Evolutionary conservation across 495 filamentous ascomycete genomes (phyloP), one percentile per base, ranked within the genome.

Genomic region (Tuber melanosporum): DNA sequence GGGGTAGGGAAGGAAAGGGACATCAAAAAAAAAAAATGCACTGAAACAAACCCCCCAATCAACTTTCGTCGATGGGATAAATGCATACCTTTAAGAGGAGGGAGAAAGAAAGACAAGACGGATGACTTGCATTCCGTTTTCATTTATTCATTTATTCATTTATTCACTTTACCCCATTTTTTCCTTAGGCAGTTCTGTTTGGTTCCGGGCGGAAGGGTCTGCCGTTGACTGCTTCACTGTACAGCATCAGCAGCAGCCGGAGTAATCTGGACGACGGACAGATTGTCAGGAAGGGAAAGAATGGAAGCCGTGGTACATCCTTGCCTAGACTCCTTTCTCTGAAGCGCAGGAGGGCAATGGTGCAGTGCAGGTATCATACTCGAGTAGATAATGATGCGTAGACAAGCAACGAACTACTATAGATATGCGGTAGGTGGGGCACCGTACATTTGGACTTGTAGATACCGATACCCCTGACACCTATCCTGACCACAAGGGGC

Each of bases 1-100:
- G 57, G 57, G 57, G 9, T 57, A n/a, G 57, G 57, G 57, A 32
- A 62, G 57, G 57, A 62, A 62, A 62, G 57, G 12, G 26, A 62
- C 57, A 62, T 26, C 9, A 57, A 49, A 22, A 26, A 32, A 57
- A 49, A 22, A 26, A 32, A 12, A 62, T 62, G 52, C 52, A 32
- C 52, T 62, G 52, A 62, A 62, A 62, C 52, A 62, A 62, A 62
- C n/a, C 52, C n/a, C 52, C 52, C 52, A 66, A 66, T 66, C 57
- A 66, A 66, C 57, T 41, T 36, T 36, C 14, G 5, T 36, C 26
- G 57, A 66, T 14, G 57, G 57, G 26, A 36, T 66, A 66, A 36
- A 32, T 66, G 57, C 32, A 66, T 14, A 57, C 4, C 26, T 26
- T n/a, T 57, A 26, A 26, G 52, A 57, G 52, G 52, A n/a, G n/a